Conservation (phyloP, 805 yeast genomes). For the Teunomyces stri region DNA sequence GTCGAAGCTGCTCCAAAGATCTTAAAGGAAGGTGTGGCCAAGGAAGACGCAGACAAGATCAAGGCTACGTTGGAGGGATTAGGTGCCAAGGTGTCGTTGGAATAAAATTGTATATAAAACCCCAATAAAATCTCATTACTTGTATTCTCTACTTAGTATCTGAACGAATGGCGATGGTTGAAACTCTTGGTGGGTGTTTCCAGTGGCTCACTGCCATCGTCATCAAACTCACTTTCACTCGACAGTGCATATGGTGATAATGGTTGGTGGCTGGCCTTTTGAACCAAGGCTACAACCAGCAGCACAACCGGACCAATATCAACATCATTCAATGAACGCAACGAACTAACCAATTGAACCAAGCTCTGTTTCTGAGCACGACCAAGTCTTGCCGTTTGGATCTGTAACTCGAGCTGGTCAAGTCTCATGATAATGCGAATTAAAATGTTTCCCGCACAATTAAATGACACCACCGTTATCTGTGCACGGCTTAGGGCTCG, state of each 20-base stretch:
- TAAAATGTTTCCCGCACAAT: no score
- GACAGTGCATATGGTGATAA: no score
- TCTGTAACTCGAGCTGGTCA: conserved; percentile 3
- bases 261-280: not conserved
- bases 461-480: conserved; percentile 2
- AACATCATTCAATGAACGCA: conserved; percentile 5
- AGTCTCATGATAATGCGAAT: not conserved
- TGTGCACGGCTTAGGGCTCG: conserved; percentile 19
- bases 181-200: not conserved
- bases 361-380: conserved; percentile 12
- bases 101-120: conserved; percentile 46
- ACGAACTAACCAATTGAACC: conserved; percentile 3
- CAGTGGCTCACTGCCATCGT: conserved; percentile 9
- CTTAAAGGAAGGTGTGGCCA: conserved; percentile 90
- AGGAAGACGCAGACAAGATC: conserved; percentile 97
- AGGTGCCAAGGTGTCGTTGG: conserved; percentile 91
- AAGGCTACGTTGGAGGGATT: conserved; percentile 88
- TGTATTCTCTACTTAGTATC: not conserved
- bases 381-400: not conserved
- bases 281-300: not conserved
- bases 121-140: no score
- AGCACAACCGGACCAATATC: conserved; percentile 6
- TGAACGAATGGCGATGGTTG: not conserved
- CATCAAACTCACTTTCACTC: conserved; percentile 14
- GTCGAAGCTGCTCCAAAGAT: conserved; percentile 97